These are phyloP conservation scores for Camellia granthamiana DNA, from an alignment of 148 eudicot genomes.

Conservation along the genomic window DNA sequence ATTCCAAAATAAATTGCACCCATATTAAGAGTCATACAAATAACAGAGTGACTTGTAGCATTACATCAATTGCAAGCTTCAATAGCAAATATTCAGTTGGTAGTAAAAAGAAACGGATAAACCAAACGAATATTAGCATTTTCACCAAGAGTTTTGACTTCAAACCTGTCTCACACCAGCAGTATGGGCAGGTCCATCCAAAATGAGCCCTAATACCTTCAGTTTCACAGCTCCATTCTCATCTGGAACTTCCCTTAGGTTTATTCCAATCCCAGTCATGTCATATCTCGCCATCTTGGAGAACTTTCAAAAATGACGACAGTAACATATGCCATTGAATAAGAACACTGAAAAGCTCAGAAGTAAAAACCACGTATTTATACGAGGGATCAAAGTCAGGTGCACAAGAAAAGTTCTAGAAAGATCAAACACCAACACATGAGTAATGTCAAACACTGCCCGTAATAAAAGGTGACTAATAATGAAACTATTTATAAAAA, in stretches of 20 bases:
- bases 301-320: slow-evolving; percentile 61
- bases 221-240: slow-evolving; percentile 64
- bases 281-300: slow-evolving; percentile 99
- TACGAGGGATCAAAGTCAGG: slow-evolving; percentile 13
- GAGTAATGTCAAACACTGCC: no score
- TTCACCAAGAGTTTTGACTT: slow-evolving; percentile 14
- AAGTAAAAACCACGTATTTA: slow-evolving; percentile 40
- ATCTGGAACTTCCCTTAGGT: slow-evolving; percentile 84
- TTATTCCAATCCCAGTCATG: slow-evolving; percentile 94
- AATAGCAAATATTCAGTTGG: neutral
- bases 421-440: neutral
- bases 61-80: neutral
- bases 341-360: slow-evolving; percentile 56
- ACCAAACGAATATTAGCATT: slow-evolving; percentile 13
- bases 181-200: slow-evolving; percentile 89
- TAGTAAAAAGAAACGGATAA: neutral
- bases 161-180: slow-evolving; percentile 93
- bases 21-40: neutral
- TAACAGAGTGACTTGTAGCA: neutral
- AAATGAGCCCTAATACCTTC: slow-evolving; percentile 80
- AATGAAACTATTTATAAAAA: neutral
- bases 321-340: slow-evolving; percentile 61
- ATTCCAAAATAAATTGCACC: no score
- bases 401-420: slow-evolving; percentile 6
- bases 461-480: neutral